Base-by-base conservation (phyloP, 768 basidiomycete genomes). In the Antrodiella citrinella region DNA sequence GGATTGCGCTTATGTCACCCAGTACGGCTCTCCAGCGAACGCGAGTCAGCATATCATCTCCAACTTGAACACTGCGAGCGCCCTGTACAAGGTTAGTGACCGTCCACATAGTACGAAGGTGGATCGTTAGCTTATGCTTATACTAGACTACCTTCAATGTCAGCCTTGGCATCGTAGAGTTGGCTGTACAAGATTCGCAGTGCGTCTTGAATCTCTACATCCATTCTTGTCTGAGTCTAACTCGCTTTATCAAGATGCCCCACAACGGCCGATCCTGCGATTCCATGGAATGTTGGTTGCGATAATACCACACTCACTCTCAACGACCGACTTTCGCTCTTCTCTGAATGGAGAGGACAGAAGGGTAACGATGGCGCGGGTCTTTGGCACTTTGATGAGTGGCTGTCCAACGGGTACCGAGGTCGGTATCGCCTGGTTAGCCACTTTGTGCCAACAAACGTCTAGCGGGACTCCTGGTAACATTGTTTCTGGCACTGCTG, bases 391-490 rank as follows among this genome's bases (percentile, higher is more conserved):
- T 70, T 93, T 35, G 11, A 86, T 93, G 83, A 89, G 85, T 55
- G 82, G 81, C 21, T 90, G 88, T 57, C 80, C 84, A 3, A 83
- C 84, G 7, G 86, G 86, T n/a, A 75, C 79, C 9, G 87, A 90
- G 66, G 81, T 85, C 30, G 91, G 91, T 19, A 89, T 93, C 44
- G 91, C 91, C 3, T 92, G 90, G 91, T 76, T 95, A 2, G 86
- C 77, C 19, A 88, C 86, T 18, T 62, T 93, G 66, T 87, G 84
- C 60, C 78, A 78, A 57, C 73, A 81, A 51, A 67, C 64, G 1
- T 64, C 80, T 3, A 67, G 76, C 12, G 78, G 73, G 4, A 68
- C 53, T 41, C 60, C 67, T 0, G 72, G 73, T 0, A 71, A 76
- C 3, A 62, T 76, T 25, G 86, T 91, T 30, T 86, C 83, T 21